Percentiles rank a stretch among this genome's conserved stretches.
These are phyloP conservation scores for Pythium chondricola DNA, from an alignment of 352 stramenopile genomes.

Conservation along the genomic window DNA sequence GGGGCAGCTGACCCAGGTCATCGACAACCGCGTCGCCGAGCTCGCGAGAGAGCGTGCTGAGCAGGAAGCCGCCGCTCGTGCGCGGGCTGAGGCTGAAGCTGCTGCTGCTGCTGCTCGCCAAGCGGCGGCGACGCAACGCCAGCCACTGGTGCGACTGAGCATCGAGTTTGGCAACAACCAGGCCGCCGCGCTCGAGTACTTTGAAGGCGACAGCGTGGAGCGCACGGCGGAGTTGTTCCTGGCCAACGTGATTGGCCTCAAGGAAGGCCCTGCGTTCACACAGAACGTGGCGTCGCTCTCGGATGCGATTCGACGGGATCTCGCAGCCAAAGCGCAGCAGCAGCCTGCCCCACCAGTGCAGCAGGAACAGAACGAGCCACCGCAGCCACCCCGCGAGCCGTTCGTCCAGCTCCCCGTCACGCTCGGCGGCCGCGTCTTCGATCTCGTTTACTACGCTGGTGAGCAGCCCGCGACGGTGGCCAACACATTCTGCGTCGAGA, in stretches of 20 bases:
- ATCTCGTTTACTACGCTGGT: constrained; percentile 61
- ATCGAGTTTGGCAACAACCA: constrained; percentile 49
- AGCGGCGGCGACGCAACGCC: constrained; percentile 11
- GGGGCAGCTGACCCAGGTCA: constrained; percentile 45
- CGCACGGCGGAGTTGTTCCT: constrained; percentile 65
- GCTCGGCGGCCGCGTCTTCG: constrained; percentile 41
- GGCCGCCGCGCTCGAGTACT: constrained; percentile 51
- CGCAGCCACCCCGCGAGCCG: constrained; percentile 12
- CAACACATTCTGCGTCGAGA: constrained; percentile 69
- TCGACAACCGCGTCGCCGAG: constrained; percentile 46
- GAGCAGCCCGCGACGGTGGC: constrained; percentile 49
- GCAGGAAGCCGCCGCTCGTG: constrained; percentile 7
- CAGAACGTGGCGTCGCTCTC: constrained; percentile 38
- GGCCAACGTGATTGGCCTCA: constrained; percentile 34
- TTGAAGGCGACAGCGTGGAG: constrained; percentile 63
- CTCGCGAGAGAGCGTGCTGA: constrained; percentile 32
- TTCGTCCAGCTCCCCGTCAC: constrained; percentile 58
- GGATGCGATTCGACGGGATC: constrained; percentile 27
- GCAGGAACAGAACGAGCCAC: not conserved
- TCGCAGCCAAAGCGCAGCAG: constrained; percentile 5
- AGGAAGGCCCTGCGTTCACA: constrained; percentile 31
- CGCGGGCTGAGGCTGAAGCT: not conserved
- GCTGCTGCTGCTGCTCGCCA: not conserved
- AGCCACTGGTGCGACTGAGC: constrained; percentile 35
- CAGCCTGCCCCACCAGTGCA: constrained; percentile 11